A percentile compares a stretch with the other conserved stretches of the same genome.
phyloP scores from a whole-genome alignment of 805 yeast species.

The Kuraishia borneana region DNA sequence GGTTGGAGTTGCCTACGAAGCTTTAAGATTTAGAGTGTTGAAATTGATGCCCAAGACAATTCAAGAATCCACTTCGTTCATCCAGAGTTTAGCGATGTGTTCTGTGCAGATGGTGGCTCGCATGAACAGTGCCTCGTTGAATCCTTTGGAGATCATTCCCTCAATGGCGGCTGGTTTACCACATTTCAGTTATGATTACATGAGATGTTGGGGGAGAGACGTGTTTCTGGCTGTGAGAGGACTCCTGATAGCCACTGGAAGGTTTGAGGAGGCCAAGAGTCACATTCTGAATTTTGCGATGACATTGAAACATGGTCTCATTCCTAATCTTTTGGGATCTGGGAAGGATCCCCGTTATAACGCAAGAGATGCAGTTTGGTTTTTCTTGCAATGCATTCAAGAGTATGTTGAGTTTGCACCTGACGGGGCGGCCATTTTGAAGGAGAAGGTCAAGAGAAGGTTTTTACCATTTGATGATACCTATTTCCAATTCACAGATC shows the following conservation, averaged over 20 bases:
- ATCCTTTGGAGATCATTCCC: conserved; percentile 52
- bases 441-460: conserved; percentile 67
- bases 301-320: conserved; percentile 88
- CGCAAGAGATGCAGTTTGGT: conserved; percentile 97
- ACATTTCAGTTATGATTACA: conserved; percentile 79
- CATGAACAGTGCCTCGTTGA: conserved; percentile 63
- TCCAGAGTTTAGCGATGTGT: conserved; percentile 68
- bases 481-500: conserved; percentile 57
- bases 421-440: conserved; percentile 51
- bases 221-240: conserved; percentile 86
- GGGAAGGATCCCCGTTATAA: conserved; percentile 91
- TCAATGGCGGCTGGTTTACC: conserved; percentile 95
- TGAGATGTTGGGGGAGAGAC: conserved; percentile 99
- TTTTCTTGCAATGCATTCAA: conserved; percentile 80
- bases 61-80: conserved; percentile 56
- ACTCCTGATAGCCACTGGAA: conserved; percentile 61
- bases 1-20: conserved; percentile 77
- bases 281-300: conserved; percentile 85
- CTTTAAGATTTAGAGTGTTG: conserved; percentile 61
- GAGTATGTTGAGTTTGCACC: conserved; percentile 67
- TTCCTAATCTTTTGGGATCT: conserved; percentile 87
- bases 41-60: conserved; percentile 40
- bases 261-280: conserved; percentile 65
- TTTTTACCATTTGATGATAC: conserved; percentile 79
- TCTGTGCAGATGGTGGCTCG: conserved; percentile 81